Conservation (phyloP, 257 asterid genomes). For the Gentiana macrophylla region DNA sequence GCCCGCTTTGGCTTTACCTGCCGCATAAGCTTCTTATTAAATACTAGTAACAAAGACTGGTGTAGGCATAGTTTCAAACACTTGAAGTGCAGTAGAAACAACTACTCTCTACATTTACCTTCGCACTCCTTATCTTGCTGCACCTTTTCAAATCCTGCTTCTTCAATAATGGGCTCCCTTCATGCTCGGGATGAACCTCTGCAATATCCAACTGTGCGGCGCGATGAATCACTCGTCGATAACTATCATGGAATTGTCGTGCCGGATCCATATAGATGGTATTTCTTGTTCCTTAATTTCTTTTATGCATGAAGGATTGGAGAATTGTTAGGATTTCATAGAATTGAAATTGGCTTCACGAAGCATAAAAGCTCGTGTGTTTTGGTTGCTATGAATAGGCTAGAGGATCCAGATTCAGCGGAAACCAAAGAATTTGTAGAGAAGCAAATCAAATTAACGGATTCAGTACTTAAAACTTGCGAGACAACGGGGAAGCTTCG, state of each 20-base stretch:
- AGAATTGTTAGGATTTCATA: background rate
- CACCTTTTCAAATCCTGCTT: background rate
- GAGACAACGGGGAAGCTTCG: slow-evolving; percentile 64
- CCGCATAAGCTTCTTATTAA: background rate
- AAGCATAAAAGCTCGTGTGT: background rate
- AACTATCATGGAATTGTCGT: slow-evolving; percentile 61
- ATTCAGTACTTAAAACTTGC: slow-evolving; percentile 61
- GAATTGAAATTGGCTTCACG: background rate
- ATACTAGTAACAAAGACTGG: background rate
- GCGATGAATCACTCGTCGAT: slow-evolving; percentile 71
- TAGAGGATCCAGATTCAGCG: slow-evolving; percentile 89
- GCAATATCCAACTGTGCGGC: slow-evolving; percentile 55
- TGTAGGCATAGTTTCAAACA: background rate
- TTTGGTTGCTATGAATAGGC: slow-evolving; percentile 37
- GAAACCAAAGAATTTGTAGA: slow-evolving; percentile 85
- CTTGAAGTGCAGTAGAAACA: background rate
- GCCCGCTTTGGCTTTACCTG: background rate
- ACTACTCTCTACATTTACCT: background rate
- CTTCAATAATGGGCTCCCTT: slow-evolving; percentile 51
- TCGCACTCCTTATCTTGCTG: slow-evolving; percentile 4
- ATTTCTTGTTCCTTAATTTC: background rate
- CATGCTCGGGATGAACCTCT: slow-evolving; percentile 24
- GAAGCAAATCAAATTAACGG: slow-evolving; percentile 60
- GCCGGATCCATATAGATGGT: slow-evolving; percentile 96
- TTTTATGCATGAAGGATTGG: background rate